These are phyloP conservation scores for Thalassiosira pacifica DNA, from an alignment of 352 stramenopile species.

Conservation along the genomic window DNA sequence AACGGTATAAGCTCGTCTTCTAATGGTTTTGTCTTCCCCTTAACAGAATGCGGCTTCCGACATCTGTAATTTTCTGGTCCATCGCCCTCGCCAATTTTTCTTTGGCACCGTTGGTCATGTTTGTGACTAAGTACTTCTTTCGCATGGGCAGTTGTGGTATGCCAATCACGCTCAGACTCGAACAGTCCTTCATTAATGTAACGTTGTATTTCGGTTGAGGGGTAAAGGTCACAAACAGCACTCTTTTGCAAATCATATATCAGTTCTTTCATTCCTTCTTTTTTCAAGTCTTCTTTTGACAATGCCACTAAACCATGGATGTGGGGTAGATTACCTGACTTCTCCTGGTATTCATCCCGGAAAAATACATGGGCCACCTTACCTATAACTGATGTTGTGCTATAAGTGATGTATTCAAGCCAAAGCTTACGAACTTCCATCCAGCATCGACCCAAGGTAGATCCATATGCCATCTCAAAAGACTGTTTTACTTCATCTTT, in stretches of 20 bases:
- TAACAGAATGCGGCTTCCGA: constrained; percentile 15
- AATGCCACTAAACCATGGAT: constrained; percentile 54
- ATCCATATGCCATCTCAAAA: constrained; percentile 53
- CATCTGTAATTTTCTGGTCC: constrained; percentile 16
- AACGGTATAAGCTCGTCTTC: constrained; percentile 27
- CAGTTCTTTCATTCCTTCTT: constrained; percentile 37
- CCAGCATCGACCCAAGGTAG: constrained; percentile 41
- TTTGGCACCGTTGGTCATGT: constrained; percentile 1
- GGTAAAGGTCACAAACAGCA: constrained; percentile 32
- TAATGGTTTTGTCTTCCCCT: constrained; percentile 11
- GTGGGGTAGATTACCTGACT: constrained; percentile 47
- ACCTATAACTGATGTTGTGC: constrained; percentile 12
- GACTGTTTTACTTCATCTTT: constrained; percentile 28
- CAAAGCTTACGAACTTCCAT: constrained; percentile 49
- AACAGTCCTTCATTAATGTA: constrained; percentile 26
- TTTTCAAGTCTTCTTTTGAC: constrained; percentile 23
- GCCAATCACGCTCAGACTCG: constrained; percentile 15
- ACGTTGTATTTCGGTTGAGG: constrained; percentile 4
- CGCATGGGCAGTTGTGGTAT: neutral
- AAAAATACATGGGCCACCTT: constrained; percentile 35
- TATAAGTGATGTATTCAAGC: constrained; percentile 46
- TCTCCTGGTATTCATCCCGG: constrained; percentile 55
- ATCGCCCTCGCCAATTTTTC: neutral
- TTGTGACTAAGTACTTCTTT: constrained; percentile 33
- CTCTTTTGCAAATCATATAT: constrained; percentile 43